Conservation (phyloP, 2,329 filamentous ascomycete species). For the Cladosporium sp. region DNA sequence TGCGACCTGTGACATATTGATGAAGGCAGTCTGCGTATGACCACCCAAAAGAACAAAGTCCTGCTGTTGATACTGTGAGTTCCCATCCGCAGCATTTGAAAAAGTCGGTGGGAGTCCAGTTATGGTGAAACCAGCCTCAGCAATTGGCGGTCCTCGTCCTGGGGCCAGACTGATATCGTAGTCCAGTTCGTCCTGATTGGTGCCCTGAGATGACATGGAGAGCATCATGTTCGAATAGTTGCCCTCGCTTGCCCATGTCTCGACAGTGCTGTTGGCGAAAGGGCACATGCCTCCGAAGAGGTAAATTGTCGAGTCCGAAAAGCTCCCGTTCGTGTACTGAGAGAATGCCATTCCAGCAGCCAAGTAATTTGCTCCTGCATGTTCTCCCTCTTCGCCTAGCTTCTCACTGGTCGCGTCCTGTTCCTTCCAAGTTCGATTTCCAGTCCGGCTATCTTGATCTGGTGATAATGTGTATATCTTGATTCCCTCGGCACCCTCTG, state of each 20-base stretch:
- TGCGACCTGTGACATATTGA: slow-evolving; percentile 90
- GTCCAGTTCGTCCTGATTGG: slow-evolving; percentile 31
- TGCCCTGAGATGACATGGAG: slow-evolving; percentile 52
- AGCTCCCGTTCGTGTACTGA: slow-evolving; percentile 49
- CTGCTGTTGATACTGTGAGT: slow-evolving; percentile 62
- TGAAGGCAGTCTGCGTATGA: slow-evolving; percentile 76
- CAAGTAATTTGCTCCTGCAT: slow-evolving; percentile 53
- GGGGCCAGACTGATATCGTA: slow-evolving; percentile 47
- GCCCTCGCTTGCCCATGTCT: slow-evolving; percentile 63
- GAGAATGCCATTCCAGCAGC: slow-evolving; percentile 65
- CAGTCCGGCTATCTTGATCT: slow-evolving; percentile 36
- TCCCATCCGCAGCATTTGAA: slow-evolving; percentile 59
- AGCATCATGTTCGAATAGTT: slow-evolving; percentile 80
- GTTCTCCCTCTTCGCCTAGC: slow-evolving; percentile 28
- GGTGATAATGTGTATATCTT: slow-evolving; percentile 66
- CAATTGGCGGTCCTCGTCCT: slow-evolving; percentile 61
- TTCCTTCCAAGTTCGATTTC: slow-evolving; percentile 53
- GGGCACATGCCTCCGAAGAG: slow-evolving; percentile 91
- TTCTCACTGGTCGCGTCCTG: slow-evolving; percentile 25
- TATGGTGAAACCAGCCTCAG: slow-evolving; percentile 83
- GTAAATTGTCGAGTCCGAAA: slow-evolving; percentile 59
- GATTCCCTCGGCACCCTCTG: slow-evolving; percentile 45
- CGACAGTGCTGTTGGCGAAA: slow-evolving; percentile 35
- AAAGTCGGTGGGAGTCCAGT: slow-evolving; percentile 69
- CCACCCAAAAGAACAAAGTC: slow-evolving; percentile 80